A percentile compares a stretch with the other conserved stretches of the same genome.
Conservation (phyloP, 1,284 basidiomycete species). For the Veloboletus limbatus region DNA sequence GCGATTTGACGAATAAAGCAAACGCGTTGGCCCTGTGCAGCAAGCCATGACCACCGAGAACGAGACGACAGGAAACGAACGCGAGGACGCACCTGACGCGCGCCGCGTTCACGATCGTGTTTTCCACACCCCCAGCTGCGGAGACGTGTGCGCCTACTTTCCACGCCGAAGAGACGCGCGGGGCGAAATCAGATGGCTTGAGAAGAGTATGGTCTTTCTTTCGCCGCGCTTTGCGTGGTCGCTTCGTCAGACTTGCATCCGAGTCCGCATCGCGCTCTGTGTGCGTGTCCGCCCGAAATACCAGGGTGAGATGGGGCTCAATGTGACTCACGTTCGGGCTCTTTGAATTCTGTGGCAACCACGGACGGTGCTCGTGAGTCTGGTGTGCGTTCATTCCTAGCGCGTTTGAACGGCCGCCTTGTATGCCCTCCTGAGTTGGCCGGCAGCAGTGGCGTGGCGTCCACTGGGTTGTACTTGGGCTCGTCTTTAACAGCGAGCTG, state of each 20-base stretch:
- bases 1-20: slow-evolving; percentile 82
- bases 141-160: slow-evolving; percentile 84
- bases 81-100: slow-evolving; percentile 55
- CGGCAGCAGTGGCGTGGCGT: not conserved
- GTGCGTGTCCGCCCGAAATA: too few species aligned
- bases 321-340: slow-evolving; percentile 11
- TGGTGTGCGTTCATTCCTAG: slow-evolving; percentile 1
- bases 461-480: not conserved
- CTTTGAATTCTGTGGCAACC: too few species aligned
- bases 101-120: slow-evolving; percentile 68
- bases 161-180: slow-evolving; percentile 45
- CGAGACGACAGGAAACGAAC: not conserved
- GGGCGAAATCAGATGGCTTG: slow-evolving; percentile 18
- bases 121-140: slow-evolving; percentile 76
- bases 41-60: not conserved
- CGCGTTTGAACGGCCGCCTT: slow-evolving; percentile 16
- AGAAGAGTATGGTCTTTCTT: slow-evolving; percentile 1
- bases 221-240: slow-evolving; percentile 9
- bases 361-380: not conserved
- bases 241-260: too few species aligned
- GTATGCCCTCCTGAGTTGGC: slow-evolving; percentile 1
- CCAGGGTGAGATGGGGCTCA: too few species aligned
- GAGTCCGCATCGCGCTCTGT: too few species aligned
- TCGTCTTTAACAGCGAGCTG: slow-evolving; percentile 2
- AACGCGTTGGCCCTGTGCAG: slow-evolving; percentile 70